Evolutionary conservation across 2,329 filamentous ascomycete species (phyloP), one percentile per base, ranked within the genome.

Genomic region (Alternaria metachromatica): DNA sequence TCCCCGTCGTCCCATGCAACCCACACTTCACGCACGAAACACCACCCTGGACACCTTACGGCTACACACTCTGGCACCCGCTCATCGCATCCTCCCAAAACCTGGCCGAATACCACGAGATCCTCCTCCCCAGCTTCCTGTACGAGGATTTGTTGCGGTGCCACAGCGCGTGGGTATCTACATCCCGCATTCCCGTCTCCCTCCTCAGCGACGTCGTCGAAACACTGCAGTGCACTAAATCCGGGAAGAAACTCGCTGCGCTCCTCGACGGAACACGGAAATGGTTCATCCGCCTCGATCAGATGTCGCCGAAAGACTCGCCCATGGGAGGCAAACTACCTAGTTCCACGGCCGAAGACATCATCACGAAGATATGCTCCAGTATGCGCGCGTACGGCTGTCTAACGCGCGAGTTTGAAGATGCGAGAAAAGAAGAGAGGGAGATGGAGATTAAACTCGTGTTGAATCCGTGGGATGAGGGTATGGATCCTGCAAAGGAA

Each of bases 251-350:
- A 10, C 28, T 68, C 11, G n/a, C 13, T 10, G n/a, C 21, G 5
- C 25, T 61, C 4, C 33, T 71, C 5, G 58, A 69, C 4, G 68
- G 64, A 8, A 21, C 53, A 4, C 25, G 30, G 11, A 59, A 68
- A 53, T 74, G 64, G n/a, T 84, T 84, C 60, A 75, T 83, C 60
- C 77, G 82, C 11, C 72, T 85, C 15, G 79, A 80, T 25, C 77
- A 77, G 12, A 84, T 80, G 61, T 84, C 82, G 9, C 74, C 82
- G 3, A 84, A 85, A 64, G 83, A 84, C 60, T 64, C 44, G 30
- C 51, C 44, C 7, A 50, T 60, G 51, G 51, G 51, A 2, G 51
- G 58, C 2, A 30, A 41, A 5, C 28, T 58, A 4, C 64, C 63
- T 3, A 46, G 45, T 7, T 54, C 49, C 1, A 66, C 60, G 2